Conservation (phyloP, 257 asterid genomes). For the Petunia secreta region DNA sequence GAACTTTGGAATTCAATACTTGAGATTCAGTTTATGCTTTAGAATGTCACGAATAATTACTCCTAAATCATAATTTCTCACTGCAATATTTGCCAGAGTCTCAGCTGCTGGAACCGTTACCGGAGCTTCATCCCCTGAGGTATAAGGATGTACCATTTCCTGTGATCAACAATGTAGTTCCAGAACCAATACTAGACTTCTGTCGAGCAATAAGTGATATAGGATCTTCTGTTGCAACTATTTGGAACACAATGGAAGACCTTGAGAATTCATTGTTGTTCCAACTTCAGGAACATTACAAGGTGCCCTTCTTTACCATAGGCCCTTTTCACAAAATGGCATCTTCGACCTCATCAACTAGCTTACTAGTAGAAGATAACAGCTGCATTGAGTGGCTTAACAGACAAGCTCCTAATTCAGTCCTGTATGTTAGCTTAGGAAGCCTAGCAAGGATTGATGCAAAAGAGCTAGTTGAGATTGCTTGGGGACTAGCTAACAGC, state of each 20-base stretch:
- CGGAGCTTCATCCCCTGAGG: constrained; percentile 39
- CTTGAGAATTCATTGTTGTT: constrained; percentile 33
- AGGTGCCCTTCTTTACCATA: constrained; percentile 53
- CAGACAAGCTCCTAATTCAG: constrained; percentile 41
- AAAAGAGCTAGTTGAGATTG: constrained; percentile 33
- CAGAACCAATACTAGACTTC: constrained; percentile 33
- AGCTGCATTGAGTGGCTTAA: constrained; percentile 53
- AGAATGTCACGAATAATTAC: neutral
- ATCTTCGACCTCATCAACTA: constrained; percentile 29
- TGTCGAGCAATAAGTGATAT: constrained; percentile 20
- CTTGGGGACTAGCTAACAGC: constrained; percentile 52
- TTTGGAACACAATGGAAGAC: constrained; percentile 48
- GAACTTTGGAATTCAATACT: no score
- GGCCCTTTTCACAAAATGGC: constrained; percentile 66
- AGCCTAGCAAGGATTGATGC: constrained; percentile 40
- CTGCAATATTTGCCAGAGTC: constrained; percentile 35
- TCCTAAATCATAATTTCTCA: neutral
- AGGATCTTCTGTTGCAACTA: constrained; percentile 46
- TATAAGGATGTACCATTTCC: constrained; percentile 37
- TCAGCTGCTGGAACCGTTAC: constrained; percentile 36
- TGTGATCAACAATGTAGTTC: neutral
- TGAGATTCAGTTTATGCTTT: neutral
- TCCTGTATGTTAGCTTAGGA: constrained; percentile 49
- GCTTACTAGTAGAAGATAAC: constrained; percentile 39
- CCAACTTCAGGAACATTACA: constrained; percentile 36